These are phyloP conservation scores for Cutaneotrichosporon spelunceum DNA, from an alignment of 1,284 basidiomycete genomes.

Conservation along the genomic window DNA sequence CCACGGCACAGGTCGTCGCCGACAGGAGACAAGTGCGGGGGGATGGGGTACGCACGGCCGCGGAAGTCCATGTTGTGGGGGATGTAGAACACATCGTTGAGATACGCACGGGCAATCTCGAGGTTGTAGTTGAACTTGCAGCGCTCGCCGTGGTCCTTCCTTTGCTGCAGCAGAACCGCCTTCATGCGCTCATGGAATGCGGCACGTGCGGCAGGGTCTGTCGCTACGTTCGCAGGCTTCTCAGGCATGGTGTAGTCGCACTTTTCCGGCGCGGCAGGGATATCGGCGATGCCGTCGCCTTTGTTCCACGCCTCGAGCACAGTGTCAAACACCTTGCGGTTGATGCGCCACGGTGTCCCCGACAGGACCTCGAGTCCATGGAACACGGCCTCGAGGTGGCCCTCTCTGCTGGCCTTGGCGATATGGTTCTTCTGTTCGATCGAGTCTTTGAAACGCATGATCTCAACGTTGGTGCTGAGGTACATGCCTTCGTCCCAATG, in stretches of 20 bases:
- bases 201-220: conserved; percentile 65
- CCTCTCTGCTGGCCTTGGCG: conserved; percentile 67
- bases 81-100: conserved; percentile 73
- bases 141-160: conserved; percentile 81
- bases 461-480: conserved; percentile 61
- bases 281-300: conserved; percentile 68
- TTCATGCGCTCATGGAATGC: conserved; percentile 64
- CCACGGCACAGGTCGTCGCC: conserved; percentile 93
- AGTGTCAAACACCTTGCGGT: conserved; percentile 69
- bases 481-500: conserved; percentile 79
- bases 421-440: conserved; percentile 82
- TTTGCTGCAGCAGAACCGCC: conserved; percentile 61
- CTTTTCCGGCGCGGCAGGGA: conserved; percentile 61
- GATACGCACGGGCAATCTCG: conserved; percentile 80
- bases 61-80: conserved; percentile 99
- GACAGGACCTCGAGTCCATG: conserved; percentile 88
- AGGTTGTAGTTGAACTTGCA: conserved; percentile 97
- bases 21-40: conserved; percentile 92
- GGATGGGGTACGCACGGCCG: conserved; percentile 94
- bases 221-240: conserved; percentile 61
- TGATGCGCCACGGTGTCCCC: conserved; percentile 87
- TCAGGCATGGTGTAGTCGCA: conserved; percentile 55
- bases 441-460: conserved; percentile 92
- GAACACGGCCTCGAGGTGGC: conserved; percentile 80
- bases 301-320: conserved; percentile 79